These are phyloP conservation scores for Hyaloperonospora brassicae DNA, from an alignment of 352 stramenopile species.

Conservation along the genomic window DNA sequence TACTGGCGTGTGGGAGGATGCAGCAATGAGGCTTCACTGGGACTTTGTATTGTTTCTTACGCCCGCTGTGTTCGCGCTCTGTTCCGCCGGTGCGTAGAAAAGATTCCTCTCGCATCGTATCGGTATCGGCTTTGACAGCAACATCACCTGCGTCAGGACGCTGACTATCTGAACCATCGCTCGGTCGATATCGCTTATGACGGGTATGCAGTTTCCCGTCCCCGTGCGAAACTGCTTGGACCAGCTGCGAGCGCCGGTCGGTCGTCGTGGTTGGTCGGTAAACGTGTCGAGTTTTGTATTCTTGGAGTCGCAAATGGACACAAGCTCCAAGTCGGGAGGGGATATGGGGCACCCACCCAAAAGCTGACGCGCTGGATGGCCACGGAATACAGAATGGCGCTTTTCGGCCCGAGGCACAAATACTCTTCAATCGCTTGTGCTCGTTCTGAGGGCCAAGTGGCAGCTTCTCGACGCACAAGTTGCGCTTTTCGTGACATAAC, in stretches of 20 bases:
- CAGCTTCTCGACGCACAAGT: not conserved
- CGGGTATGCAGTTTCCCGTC: not conserved
- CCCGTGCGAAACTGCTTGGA: constrained; percentile 1
- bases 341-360: not conserved
- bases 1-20: constrained; percentile 11
- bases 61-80: constrained; percentile 20
- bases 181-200: not conserved
- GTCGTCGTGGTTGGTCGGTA: constrained; percentile 21
- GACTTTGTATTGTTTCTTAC: constrained; percentile 26
- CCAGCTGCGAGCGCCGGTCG: constrained; percentile 14
- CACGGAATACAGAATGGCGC: no score
- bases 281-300: constrained; percentile 22
- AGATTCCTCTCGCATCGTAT: not conserved
- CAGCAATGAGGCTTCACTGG: constrained; percentile 11
- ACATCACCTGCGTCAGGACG: not conserved
- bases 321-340: not conserved
- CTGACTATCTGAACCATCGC: not conserved
- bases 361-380: not conserved
- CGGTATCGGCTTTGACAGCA: not conserved
- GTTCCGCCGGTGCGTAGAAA: constrained; percentile 18
- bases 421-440: not conserved
- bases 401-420: not conserved
- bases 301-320: constrained; percentile 6
- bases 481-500: not conserved
- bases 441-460: no score